Percentiles rank a stretch among this genome's conserved stretches.
phyloP scores from a whole-genome alignment of 1,139 yeast species.

The Pichia inconspicua region DNA sequence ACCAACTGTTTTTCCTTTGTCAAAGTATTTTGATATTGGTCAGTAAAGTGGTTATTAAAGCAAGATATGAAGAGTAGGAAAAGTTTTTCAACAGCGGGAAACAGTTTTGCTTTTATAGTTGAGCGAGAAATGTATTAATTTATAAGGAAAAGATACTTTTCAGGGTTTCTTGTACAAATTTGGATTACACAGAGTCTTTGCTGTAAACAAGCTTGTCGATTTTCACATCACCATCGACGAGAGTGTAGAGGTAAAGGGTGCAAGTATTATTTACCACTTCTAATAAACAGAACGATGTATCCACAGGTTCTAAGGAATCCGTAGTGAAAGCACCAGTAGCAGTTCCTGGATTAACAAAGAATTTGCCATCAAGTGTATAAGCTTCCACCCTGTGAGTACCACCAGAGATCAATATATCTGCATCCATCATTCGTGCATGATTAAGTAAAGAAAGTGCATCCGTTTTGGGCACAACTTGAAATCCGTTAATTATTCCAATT shows the following conservation, averaged over 20 bases:
- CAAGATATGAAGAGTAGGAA: too few species aligned
- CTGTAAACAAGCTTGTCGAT: conserved; percentile 84
- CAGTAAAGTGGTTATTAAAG: too few species aligned
- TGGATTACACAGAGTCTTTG: conserved; percentile 35
- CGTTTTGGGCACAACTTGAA: conserved; percentile 71
- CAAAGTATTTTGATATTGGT: too few species aligned
- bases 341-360: conserved; percentile 91
- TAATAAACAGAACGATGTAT: conserved; percentile 79
- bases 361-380: conserved; percentile 83
- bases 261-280: conserved; percentile 76
- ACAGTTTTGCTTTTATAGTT: not conserved
- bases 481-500: conserved; percentile 83
- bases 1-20: not conserved
- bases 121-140: not conserved
- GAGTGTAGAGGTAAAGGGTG: conserved; percentile 78
- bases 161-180: conserved; percentile 15
- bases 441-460: conserved; percentile 81
- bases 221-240: conserved; percentile 74
- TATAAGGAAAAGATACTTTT: not conserved
- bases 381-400: conserved; percentile 93
- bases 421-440: conserved; percentile 85
- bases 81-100: not conserved
- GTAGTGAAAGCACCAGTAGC: conserved; percentile 88
- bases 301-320: conserved; percentile 72
- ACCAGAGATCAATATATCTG: conserved; percentile 92